phyloP scores from a whole-genome alignment of 2,329 filamentous ascomycete genomes.

The Iodosphaeria phyllophila region DNA sequence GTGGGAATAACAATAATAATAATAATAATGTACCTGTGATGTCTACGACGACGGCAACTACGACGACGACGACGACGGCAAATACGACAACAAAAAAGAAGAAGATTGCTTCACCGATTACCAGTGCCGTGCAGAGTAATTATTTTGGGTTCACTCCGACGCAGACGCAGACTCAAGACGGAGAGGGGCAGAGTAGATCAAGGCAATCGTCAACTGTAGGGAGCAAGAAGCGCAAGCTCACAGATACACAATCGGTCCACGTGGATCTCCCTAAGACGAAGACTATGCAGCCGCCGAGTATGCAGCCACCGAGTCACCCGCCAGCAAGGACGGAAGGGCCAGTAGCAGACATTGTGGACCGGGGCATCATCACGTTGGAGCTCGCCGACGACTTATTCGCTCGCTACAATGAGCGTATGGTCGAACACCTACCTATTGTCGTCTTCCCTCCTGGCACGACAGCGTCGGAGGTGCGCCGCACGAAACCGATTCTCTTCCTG shows the following conservation, averaged over 20 bases:
- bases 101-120: not conserved
- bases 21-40: too few species aligned
- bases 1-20: too few species aligned
- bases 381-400: slow-evolving; percentile 34
- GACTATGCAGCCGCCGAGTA: not conserved
- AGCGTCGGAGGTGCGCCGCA: slow-evolving; percentile 33
- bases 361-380: slow-evolving; percentile 36
- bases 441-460: slow-evolving; percentile 36
- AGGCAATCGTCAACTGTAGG: slow-evolving; percentile 2
- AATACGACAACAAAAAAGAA: not conserved
- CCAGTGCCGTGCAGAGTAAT: too few species aligned
- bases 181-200: slow-evolving; percentile 4
- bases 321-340: too few species aligned
- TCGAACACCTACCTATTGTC: slow-evolving; percentile 41
- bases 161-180: slow-evolving; percentile 4
- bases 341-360: slow-evolving; percentile 41
- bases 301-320: slow-evolving; percentile 10
- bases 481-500: slow-evolving; percentile 50
- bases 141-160: too few species aligned
- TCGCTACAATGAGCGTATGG: slow-evolving; percentile 40
- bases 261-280: too few species aligned
- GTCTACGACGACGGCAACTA: too few species aligned
- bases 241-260: too few species aligned
- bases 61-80: not conserved
- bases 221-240: slow-evolving; percentile 5